Evolutionary conservation across 1,284 basidiomycete species (phyloP), one percentile per base, ranked within the genome.

Genomic region (Cerioporus squamosus): DNA sequence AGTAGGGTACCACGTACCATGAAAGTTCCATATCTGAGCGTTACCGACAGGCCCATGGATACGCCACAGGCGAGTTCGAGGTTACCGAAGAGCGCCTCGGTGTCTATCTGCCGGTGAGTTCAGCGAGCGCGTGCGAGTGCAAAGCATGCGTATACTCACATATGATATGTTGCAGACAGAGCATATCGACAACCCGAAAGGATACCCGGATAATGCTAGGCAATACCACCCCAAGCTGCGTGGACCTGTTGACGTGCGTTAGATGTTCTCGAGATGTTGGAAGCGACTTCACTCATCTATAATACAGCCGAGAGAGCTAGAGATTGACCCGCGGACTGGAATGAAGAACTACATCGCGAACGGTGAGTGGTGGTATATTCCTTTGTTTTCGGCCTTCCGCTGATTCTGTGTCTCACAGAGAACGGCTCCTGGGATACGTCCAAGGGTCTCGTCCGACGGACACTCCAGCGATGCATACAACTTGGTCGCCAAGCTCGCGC

Each of bases 311-410:
- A 77, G 83, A 44, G 95, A 98, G 71, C 80, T 97, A 6, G 91
- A 96, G 67, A 83, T 98, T 22, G 95, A 98, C 72, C 86, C 86
- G 1, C 79, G 82, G 10, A 93, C 91, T 0, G 95, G 95, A 5
- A 97, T 98, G 94, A 97, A 97, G 79, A 95, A 95, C 70, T 98
- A 97, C 72, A 95, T 97, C 59, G 93, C 93, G 2, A 96, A 95
- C 68, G 88, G 87, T 84, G 48, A 2, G 51, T 38, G 14, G 22
- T 39, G 12, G 17, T 29, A 9, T 26, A 17, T 44, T 42, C 23
- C 39, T 6, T 26, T 12, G 5, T 42, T 18, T 4, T 12, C 2
- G 2, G 20, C 23, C 22, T 1, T 23, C 17, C n/a, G n/a, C 24
- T 17, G 10, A 29, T 12, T n/a, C 17, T 33, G 36, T 52, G 3